A percentile compares a stretch with the other conserved stretches of the same genome.
These are phyloP conservation scores for Mycogone perniciosa DNA, from an alignment of 2,329 filamentous ascomycete genomes.

Conservation along the genomic window DNA sequence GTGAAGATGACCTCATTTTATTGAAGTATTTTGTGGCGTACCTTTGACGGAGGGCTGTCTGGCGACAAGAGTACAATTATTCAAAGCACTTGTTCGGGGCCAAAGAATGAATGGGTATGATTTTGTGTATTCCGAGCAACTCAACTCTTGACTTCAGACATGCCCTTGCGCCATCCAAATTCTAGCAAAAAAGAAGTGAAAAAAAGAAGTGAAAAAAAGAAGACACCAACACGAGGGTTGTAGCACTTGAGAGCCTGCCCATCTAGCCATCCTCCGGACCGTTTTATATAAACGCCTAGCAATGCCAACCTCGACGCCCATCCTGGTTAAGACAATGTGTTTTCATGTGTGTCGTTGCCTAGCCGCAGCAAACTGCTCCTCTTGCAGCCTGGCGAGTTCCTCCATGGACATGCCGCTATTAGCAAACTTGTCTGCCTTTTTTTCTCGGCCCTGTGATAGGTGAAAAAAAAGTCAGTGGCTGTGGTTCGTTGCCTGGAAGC, in stretches of 20 bases:
- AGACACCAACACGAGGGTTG: neutral
- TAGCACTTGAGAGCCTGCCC: slow-evolving; percentile 2
- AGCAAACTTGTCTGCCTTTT: slow-evolving; percentile 95
- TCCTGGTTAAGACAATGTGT: slow-evolving; percentile 1
- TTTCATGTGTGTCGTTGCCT: slow-evolving; percentile 28
- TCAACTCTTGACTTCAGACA: neutral
- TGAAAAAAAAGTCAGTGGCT: slow-evolving; percentile 40
- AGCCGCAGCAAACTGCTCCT: slow-evolving; percentile 83
- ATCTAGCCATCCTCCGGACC: slow-evolving; percentile 8
- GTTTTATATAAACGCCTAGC: slow-evolving; percentile 27
- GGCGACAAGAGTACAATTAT: no score
- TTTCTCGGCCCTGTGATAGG: slow-evolving; percentile 69
- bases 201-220: neutral
- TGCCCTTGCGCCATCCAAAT: neutral
- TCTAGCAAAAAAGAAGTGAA: neutral
- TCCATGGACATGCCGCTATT: slow-evolving; percentile 89
- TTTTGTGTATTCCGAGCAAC: no score
- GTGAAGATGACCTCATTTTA: no score
- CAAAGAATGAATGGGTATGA: neutral
- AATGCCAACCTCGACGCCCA: slow-evolving; percentile 27
- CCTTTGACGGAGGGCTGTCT: no score
- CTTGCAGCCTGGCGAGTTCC: slow-evolving; percentile 80
- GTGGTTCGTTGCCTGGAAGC: neutral
- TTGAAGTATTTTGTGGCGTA: no score
- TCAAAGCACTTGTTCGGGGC: neutral